phyloP scores from a whole-genome alignment of 1,284 basidiomycete species.

The Malassezia dermatis region DNA sequence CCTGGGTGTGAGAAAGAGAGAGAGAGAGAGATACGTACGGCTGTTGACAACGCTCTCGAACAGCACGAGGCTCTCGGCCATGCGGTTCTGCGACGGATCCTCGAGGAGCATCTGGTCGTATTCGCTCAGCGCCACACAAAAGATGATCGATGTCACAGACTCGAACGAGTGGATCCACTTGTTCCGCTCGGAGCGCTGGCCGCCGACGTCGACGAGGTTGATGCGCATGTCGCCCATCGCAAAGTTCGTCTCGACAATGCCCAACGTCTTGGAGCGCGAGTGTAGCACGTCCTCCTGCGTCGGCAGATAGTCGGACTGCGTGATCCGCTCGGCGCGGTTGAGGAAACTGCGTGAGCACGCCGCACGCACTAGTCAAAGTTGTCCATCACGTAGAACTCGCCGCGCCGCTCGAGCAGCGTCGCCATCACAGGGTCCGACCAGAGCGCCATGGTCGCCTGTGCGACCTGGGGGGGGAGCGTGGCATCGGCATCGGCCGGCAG shows the following conservation, averaged over 20 bases:
- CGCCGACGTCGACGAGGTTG: slow-evolving; percentile 44
- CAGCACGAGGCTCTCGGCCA: slow-evolving; percentile 82
- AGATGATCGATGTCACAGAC: slow-evolving; percentile 42
- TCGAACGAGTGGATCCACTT: slow-evolving; percentile 48
- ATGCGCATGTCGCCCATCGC: slow-evolving; percentile 49
- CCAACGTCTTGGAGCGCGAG: slow-evolving; percentile 80
- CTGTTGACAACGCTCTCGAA: slow-evolving; percentile 89
- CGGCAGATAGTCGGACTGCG: slow-evolving; percentile 67
- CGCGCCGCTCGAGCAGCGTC: slow-evolving; percentile 70
- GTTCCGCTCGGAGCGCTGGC: slow-evolving; percentile 41
- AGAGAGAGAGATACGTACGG: slow-evolving; percentile 20
- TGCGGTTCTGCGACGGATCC: slow-evolving; percentile 61
- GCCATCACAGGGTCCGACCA: slow-evolving; percentile 86
- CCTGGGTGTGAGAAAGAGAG: slow-evolving; percentile 50
- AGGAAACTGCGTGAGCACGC: slow-evolving; percentile 62
- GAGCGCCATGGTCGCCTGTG: slow-evolving; percentile 66
- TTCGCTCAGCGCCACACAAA: slow-evolving; percentile 45
- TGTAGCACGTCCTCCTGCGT: slow-evolving; percentile 79
- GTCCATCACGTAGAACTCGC: slow-evolving; percentile 94
- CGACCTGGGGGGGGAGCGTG: slow-evolving; percentile 51
- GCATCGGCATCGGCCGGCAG: slow-evolving; percentile 44
- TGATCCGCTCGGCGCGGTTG: slow-evolving; percentile 70
- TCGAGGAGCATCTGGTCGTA: slow-evolving; percentile 38
- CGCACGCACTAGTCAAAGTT: slow-evolving; percentile 70
- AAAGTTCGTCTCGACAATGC: slow-evolving; percentile 73